Conservation (phyloP, 2,329 filamentous ascomycete genomes). For the Nothopassalora personata region DNA sequence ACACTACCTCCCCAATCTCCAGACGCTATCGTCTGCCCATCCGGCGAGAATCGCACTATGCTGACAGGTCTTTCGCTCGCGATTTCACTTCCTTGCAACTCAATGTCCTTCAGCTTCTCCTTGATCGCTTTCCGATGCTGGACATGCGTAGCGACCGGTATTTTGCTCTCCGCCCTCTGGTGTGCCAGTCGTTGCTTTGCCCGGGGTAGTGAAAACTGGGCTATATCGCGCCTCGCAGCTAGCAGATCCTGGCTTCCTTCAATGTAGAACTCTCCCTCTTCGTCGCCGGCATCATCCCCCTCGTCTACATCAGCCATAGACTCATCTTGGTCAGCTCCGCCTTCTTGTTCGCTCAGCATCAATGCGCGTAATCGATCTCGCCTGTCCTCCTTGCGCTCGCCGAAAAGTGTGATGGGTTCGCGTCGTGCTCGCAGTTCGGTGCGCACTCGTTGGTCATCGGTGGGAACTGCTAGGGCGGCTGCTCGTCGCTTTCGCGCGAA, state of each 20-base stretch:
- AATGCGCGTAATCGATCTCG: conserved; percentile 81
- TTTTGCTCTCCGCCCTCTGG: conserved; percentile 74
- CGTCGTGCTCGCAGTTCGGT: conserved; percentile 74
- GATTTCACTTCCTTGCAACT: conserved; percentile 89
- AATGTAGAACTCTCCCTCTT: conserved; percentile 94
- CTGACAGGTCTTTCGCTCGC: conserved; percentile 86
- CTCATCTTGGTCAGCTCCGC: conserved; percentile 47
- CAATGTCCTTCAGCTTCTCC: conserved; percentile 73
- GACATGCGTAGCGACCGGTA: conserved; percentile 82
- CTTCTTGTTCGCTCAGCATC: conserved; percentile 62
- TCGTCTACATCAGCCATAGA: conserved; percentile 56
- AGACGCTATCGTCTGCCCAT: conserved; percentile 74
- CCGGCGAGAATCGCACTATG: conserved; percentile 85
- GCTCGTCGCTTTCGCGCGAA: conserved; percentile 88
- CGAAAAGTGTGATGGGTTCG: conserved; percentile 93
- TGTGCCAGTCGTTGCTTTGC: conserved; percentile 71
- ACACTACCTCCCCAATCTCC: conserved; percentile 92
- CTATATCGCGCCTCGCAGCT: conserved; percentile 71
- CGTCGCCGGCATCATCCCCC: conserved; percentile 59
- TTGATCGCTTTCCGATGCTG: conserved; percentile 88
- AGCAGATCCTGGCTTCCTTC: conserved; percentile 70
- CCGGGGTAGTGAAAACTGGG: conserved; percentile 74
- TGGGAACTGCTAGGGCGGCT: conserved; percentile 84
- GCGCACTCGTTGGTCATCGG: conserved; percentile 83
- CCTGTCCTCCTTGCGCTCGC: conserved; percentile 78